Base-by-base conservation (phyloP, 2,329 filamentous ascomycete species). In the Aureobasidium sp. region DNA sequence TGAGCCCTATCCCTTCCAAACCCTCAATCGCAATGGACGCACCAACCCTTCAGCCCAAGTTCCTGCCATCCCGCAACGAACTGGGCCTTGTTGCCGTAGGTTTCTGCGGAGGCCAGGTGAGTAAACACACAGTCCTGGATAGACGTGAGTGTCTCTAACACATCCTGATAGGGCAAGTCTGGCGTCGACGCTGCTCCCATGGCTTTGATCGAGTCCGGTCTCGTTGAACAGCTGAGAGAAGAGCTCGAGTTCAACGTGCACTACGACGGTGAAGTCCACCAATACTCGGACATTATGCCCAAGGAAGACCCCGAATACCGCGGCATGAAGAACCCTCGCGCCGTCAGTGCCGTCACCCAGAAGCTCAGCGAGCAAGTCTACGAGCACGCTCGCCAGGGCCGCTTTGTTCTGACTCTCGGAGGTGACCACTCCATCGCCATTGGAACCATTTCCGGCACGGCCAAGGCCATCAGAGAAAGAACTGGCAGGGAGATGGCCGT, bases 361-460 rank as follows among this genome's bases (percentile, higher is more conserved):
- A 81, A 84, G 68, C 86, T 99, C 65, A 86, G 85, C 73, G 78
- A 86, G 60, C 90, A 96, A 76, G 90, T 95, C 54, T 96, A 97
- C 79, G 79, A 84, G 65, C 90, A 97, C 71, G 90, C 93, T 50
- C 83, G 81, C 66, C 79, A 88, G 65, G 94, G 94, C 35, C 86
- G 92, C 63, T 85, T 96, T 73, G 91, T 95, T 1, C 81, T 99
- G 60, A 99, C 94, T 0, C 84, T 99, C 10, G 94, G 94, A 60
- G 94, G 94, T 58, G 94, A 99, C 77, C 94, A 99, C 80, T 91
- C 87, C 65, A 95, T 99, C 71, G 94, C 94, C 64, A 95, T 99
- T 68, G 94, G 94, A 64, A 95, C 90, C 50, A 85, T 99, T 67
- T 87, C 88, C 29, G 94, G 94, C 42, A 90, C 88, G 1, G 89